Evolutionary conservation across 2,329 filamentous ascomycete species (phyloP), one percentile per base, ranked within the genome.

Genomic region (Blastomyces parvus): DNA sequence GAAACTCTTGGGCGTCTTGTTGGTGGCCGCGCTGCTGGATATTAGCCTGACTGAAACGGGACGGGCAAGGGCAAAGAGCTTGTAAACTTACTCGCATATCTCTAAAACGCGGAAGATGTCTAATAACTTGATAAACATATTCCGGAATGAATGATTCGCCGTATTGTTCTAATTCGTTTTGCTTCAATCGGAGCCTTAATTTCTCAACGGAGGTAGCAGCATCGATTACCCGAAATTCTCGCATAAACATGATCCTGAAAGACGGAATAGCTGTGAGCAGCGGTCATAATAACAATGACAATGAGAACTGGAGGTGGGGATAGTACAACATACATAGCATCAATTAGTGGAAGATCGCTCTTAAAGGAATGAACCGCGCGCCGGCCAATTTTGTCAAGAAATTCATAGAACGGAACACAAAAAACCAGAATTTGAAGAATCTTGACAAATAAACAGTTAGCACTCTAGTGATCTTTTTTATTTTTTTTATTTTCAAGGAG

Each of bases 1-100:
- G 80, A 69, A 99, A 99, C 72, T 99, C 94, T 73, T 99, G 91
- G 0, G 94, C 94, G 78, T 99, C 94, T 80, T 99, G 93, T 74
- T 99, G 94, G 70, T 97, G 93, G 19, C 94, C 94, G 65, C 91
- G 89, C 87, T 91, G 67, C 52, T 64, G 60, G 60, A 38, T 60
- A 62, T 76, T 67, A 76, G 69, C 22, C 40, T 22, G 19, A 50
- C 22, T 52, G 5, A 40, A 27, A 53, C 44, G 13, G 25, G 0
- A 27, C 44, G 27, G 59, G 13, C 44, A n/a, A 11, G 36, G 14
- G 53, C 38, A 59, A 50, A 48, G 14, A 33, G 58, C 3, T 0
- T 30, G 52, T 57, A 67, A 53, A 79, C 86, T 75, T 81, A 91
- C 89, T 73, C 89, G 87, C 91, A 99, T 97, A 72, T 88, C 90